Conservation (phyloP, 768 basidiomycete genomes). For the Suillus sp. region DNA sequence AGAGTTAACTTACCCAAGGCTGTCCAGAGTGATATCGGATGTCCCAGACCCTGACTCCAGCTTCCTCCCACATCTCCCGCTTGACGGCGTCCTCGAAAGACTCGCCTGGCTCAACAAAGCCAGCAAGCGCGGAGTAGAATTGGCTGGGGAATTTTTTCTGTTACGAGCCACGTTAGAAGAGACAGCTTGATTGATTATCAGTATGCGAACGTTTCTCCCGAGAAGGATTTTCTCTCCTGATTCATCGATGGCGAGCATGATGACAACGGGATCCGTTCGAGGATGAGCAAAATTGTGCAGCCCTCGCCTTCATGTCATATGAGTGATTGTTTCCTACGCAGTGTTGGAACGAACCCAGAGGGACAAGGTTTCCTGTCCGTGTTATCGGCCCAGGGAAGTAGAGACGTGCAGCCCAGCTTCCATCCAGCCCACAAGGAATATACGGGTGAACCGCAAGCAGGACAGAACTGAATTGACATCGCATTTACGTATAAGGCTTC, state of each 20-base stretch:
- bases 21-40: slow-evolving; percentile 84
- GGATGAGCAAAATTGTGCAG: slow-evolving; percentile 86
- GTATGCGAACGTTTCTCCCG: slow-evolving; percentile 71
- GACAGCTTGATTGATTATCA: background rate
- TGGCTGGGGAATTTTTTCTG: slow-evolving; percentile 67
- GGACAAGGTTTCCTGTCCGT: slow-evolving; percentile 65
- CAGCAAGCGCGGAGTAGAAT: slow-evolving; percentile 90
- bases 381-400: slow-evolving; percentile 76
- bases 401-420: slow-evolving; percentile 82
- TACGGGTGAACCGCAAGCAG: slow-evolving; percentile 78
- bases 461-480: slow-evolving; percentile 75
- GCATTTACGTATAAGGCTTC: slow-evolving; percentile 3
- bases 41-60: slow-evolving; percentile 84
- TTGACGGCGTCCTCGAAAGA: slow-evolving; percentile 91
- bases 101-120: slow-evolving; percentile 94
- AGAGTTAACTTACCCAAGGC: slow-evolving; percentile 66
- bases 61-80: slow-evolving; percentile 95
- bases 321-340: slow-evolving; percentile 13
- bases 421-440: slow-evolving; percentile 95
- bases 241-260: slow-evolving; percentile 84
- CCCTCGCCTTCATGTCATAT: slow-evolving; percentile 57
- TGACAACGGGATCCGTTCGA: slow-evolving; percentile 86
- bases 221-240: slow-evolving; percentile 83
- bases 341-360: slow-evolving; percentile 55
- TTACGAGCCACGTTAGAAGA: background rate